Evolutionary conservation across 169 alveolate species (phyloP), one percentile per base, ranked within the genome.

Genomic region (Plasmodium malariae): DNA sequence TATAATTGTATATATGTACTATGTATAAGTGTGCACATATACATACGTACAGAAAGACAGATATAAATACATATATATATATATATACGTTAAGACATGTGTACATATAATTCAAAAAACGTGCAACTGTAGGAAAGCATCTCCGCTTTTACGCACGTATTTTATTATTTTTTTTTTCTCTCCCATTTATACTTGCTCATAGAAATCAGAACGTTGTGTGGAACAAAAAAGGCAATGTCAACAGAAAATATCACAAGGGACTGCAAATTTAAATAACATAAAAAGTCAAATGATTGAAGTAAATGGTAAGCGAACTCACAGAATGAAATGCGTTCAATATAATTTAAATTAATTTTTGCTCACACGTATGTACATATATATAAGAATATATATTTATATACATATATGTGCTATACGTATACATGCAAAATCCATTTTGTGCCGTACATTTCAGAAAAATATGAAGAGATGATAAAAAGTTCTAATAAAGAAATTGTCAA

Each of bases 251-350:
- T 80, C 90, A 12, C 85, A 80, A 30, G 83, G 85, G 12, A 80
- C 90, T 30, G 21, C 90, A 80, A 80, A 80, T 43, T 55, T 80
- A 57, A 80, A 80, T 34, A 30, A 51, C 59, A 69, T 80, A 49
- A 80, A 80, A 67, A 65, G 90, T n/a, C 90, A 80, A 40, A 28
- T 80, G 59, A 67, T 80, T 65, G 90, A 80, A 80, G 90, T 80
- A 40, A 80, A 80, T 37, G 90, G 90, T 80, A 71, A 49, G 49
- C 21, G 28, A 26, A 32, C 4, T 2, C 34, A 36, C 28, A 12
- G n/a, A 48, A 24, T 28, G 21, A 14, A 11, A 59, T 17, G 12
- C 43, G n/a, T n/a, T n/a, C n/a, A n/a, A n/a, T n/a, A n/a, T n/a
- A n/a, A n/a, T n/a, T n/a, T n/a, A n/a, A n/a, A n/a, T n/a, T n/a